These are phyloP conservation scores for Scleromitrula shiraiana DNA, from an alignment of 2,329 filamentous ascomycete species.

Conservation along the genomic window DNA sequence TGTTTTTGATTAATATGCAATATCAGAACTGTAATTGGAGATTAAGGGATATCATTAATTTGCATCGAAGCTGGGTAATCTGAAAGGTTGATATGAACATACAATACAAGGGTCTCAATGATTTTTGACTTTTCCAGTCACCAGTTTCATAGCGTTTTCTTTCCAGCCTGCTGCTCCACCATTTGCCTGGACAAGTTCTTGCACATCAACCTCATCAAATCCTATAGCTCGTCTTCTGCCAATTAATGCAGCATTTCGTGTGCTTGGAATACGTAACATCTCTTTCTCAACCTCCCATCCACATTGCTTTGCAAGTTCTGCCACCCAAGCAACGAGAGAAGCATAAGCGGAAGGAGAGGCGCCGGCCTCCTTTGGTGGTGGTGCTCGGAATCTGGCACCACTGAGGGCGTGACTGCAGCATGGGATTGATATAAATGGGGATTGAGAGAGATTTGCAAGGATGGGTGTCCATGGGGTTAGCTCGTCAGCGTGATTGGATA, in stretches of 20 bases:
- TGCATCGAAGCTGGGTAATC: too few species aligned
- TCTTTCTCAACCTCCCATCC: conserved; percentile 75
- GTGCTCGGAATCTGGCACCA: conserved; percentile 65
- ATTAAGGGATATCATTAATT: too few species aligned
- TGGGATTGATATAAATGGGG: conserved; percentile 86
- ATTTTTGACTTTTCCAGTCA: conserved; percentile 36
- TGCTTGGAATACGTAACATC: conserved; percentile 84
- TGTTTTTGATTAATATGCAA: too few species aligned
- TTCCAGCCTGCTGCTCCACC: conserved; percentile 50
- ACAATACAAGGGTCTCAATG: conserved; percentile 2
- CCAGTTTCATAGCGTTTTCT: conserved; percentile 53
- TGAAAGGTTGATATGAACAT: too few species aligned
- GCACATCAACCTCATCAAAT: conserved; percentile 33
- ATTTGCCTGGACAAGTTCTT: conserved; percentile 40
- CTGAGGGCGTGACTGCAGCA: conserved; percentile 88
- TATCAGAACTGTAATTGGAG: too few species aligned
- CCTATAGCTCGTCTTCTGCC: conserved; percentile 43
- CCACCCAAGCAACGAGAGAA: conserved; percentile 72
- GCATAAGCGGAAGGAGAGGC: conserved; percentile 63
- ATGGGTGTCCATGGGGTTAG: conserved; percentile 93
- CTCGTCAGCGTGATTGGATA: conserved; percentile 96
- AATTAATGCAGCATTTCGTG: conserved; percentile 74
- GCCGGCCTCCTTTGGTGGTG: conserved; percentile 35
- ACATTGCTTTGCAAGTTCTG: conserved; percentile 59
- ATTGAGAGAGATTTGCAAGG: conserved; percentile 65